Evolutionary conservation across 164 flowering plant species (phyloP), one percentile per base, ranked within the genome.

Genomic region (Umbellularia californica): DNA sequence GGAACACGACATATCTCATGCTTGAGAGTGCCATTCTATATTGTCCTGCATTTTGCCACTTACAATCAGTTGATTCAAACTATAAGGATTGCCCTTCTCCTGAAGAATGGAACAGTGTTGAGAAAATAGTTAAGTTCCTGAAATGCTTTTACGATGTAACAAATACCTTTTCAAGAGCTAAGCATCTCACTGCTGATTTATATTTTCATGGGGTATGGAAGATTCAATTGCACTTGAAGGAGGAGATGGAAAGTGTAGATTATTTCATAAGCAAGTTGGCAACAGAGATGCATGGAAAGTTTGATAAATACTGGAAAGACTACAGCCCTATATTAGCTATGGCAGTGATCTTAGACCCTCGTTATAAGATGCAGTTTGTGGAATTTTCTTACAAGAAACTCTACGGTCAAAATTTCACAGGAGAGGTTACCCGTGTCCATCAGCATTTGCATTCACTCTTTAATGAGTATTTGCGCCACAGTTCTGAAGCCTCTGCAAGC

Each of bases 361-460:
- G 95, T 58, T 94, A 87, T 79, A 94, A 91, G 76, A 85, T 94
- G 95, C 91, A 90, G 83, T 86, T 94, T 47, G 95, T 94, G 28
- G 93, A 92, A 77, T 90, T 88, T 79, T 86, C 91, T 79, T 94
- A 90, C 79, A 60, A 86, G 1, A 92, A 88, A 75, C 81, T 92
- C 24, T 89, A 85, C 50, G 92, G 90, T 19, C 88, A 86, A 6
- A 88, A 91, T 47, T 89, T 90, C 62, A 81, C 77, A 28, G 33
- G 74, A 1, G 82, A 85, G 50, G 77, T 92, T 73, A 90, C 82
- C 77, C 52, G 82, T 12, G 91, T 92, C 17, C 88, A 88, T 66
- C 93, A 92, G 22, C 91, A 90, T 58, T 22, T 72, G 27, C 14
- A 25, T n/a, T 15, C 10, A 13, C 75, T 72, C 24, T 72, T 35